Base-by-base conservation (phyloP, 176 grass and related monocot species). In the Stipa capillata region DNA sequence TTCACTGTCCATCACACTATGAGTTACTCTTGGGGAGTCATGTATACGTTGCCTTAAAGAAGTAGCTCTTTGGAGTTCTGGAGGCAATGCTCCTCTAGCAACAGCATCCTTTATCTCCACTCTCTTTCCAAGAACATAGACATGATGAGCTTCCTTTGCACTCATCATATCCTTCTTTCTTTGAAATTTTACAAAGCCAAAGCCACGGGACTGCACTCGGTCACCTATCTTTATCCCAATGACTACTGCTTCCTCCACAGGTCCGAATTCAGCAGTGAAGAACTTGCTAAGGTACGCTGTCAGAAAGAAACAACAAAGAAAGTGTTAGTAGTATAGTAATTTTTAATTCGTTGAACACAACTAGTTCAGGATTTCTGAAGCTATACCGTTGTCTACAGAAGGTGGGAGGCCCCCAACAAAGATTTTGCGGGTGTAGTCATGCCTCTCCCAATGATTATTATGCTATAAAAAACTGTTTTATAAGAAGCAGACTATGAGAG, bases 41-140 rank as follows among this genome's bases (percentile, higher is more conserved):
- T 53, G 76, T 40, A 23, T 36, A 65, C 41, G 66, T 48, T 70
- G 17, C 69, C 20, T 67, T 24, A 64, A 80, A 54, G 85, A 43
- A 44, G 47, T 12, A 55, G 8, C 36, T 61, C 60, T 85, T 24
- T 69, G 71, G 18, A 80, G 51, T 63, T 85, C 85, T 68, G n/a
- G 18, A 80, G 61, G 76, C 82, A 89, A 84, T 62, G 17, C 70
- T 47, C 34, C 48, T 85, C 79, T 91, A 78, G 82, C 77, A 58
- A 88, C 82, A 78, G 85, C 89, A 82, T 87, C 82, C 69, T 91
- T 91, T 39, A 91, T 58, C 78, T 91, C 89, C 65, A 91, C 89
- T 73, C 82, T 91, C 85, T 87, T 91, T 77, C 89, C 82, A 74
- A 82, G 78, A 41, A 91, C 77, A 68, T 72, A 82, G 21, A 88